These are phyloP conservation scores for Dicorynia guianensis DNA, from an alignment of 306 rosid species.

Conservation along the genomic window DNA sequence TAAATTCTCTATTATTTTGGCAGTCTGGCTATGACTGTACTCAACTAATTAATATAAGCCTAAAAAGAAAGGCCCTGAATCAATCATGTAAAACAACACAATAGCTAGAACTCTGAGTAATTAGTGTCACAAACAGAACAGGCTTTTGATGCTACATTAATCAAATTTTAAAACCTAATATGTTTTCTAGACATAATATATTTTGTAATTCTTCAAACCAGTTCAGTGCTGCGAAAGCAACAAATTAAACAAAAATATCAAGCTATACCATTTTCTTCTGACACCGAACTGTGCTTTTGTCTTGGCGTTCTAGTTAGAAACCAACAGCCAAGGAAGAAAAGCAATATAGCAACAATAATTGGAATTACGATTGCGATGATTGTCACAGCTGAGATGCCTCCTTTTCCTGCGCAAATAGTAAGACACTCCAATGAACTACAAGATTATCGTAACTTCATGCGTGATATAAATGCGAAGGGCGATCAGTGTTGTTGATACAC, in stretches of 20 bases:
- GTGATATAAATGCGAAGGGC: background rate
- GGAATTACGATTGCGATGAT: slow-evolving; percentile 26
- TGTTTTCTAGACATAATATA: too few relatives aligned
- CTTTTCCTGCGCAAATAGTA: slow-evolving; percentile 1
- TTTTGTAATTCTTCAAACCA: background rate
- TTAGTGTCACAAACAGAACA: too few relatives aligned
- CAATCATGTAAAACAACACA: too few relatives aligned
- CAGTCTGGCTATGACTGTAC: too few relatives aligned
- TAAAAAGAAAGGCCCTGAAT: too few relatives aligned
- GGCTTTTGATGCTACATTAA: too few relatives aligned
- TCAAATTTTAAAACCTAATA: too few relatives aligned
- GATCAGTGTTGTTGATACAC: background rate
- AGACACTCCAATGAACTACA: background rate
- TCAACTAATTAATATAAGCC: too few relatives aligned
- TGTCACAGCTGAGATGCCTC: background rate
- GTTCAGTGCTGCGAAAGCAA: too few relatives aligned
- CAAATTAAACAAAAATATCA: background rate
- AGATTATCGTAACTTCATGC: background rate
- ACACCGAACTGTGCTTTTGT: background rate
- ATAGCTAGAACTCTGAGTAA: too few relatives aligned
- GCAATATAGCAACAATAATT: background rate
- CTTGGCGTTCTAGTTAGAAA: slow-evolving; percentile 25
- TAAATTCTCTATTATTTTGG: too few relatives aligned
- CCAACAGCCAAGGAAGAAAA: background rate
- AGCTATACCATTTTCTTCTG: slow-evolving; percentile 2